Percentiles rank a stretch among this genome's conserved stretches.
These are phyloP conservation scores for Cystobasidium pallidum DNA, from an alignment of 1,284 basidiomycete genomes.

Conservation along the genomic window DNA sequence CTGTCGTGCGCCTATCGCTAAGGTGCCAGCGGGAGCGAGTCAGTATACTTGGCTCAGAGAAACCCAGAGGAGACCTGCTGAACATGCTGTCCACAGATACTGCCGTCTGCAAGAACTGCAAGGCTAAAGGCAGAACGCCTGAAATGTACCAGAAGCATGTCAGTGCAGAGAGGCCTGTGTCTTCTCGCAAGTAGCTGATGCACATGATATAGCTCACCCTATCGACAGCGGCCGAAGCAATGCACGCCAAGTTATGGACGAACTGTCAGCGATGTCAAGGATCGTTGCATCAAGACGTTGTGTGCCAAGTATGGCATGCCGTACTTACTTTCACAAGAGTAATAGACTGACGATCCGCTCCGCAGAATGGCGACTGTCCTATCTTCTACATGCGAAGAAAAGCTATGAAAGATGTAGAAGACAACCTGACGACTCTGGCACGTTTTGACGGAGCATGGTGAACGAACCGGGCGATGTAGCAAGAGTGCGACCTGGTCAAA, in stretches of 20 bases:
- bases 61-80: too few species aligned
- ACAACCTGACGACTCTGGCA: conserved; percentile 46
- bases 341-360: not conserved
- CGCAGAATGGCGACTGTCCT: conserved; percentile 48
- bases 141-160: conserved; percentile 92
- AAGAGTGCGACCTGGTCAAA: not conserved
- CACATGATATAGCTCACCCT: conserved; percentile 59
- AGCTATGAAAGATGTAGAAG: conserved; percentile 49
- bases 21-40: conserved; percentile 74
- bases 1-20: conserved; percentile 79
- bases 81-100: conserved; percentile 67
- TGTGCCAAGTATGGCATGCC: conserved; percentile 58
- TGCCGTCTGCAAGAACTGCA: conserved; percentile 91
- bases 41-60: conserved; percentile 51
- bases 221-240: conserved; percentile 78
- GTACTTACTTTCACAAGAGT: conserved; percentile 1
- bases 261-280: conserved; percentile 95
- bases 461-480: not conserved
- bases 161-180: conserved; percentile 37
- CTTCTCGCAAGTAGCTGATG: not conserved
- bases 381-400: conserved; percentile 51
- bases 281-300: conserved; percentile 74
- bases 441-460: conserved; percentile 50
- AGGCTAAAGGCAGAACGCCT: conserved; percentile 66
- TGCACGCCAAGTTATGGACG: conserved; percentile 91